Base-by-base conservation (phyloP, 768 basidiomycete species). In the Nidularia pulvinata region DNA sequence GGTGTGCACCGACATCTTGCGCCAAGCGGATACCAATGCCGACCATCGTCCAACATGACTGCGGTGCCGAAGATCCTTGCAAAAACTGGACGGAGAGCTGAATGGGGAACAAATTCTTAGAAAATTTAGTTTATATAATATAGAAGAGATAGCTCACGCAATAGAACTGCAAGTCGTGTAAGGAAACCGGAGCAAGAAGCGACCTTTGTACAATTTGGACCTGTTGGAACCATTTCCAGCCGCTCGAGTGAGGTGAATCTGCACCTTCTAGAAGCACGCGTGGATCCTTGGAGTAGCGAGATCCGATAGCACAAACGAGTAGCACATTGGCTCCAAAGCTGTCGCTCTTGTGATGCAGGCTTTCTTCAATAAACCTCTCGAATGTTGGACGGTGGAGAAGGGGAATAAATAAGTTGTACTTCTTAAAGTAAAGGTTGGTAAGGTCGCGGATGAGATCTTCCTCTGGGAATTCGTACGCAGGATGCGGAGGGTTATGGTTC, bases 1-100 rank as follows among this genome's bases (percentile, higher is more conserved):
- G 61, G 66, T 94, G 93, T 0, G 84, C 88, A 19, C 93, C 85
- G 11, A 91, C 84, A 58, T 95, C 91, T 63, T 92, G 87, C 0
- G 86, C 84, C 30, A 88, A 69, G 3, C 91, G 83, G 36, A 93
- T 77, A 30, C 88, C 88, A 37, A 91, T 76, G 3, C 89, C 88
- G 33, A 85, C 77, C 48, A 88, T 66, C 3, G 81, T 81, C 91
- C 91, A 92, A 52, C 78, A 81, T 10, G 81, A 77, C 51, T 87
- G 85, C 1, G 84, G 85, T 0, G 81, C 78, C 0, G 80, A 82
- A 0, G 81, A 80, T 1, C 82, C 83, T 58, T 80, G 78, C 16
- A 85, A 69, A 65, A 77, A 85, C 57, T 76, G 62, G 0, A 80
- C 76, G 7, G 78, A 71, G n/a, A 87, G 64, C 86, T 87, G 39